These are phyloP conservation scores for Pythium brassicae DNA, from an alignment of 352 stramenopile species.

Conservation along the genomic window DNA sequence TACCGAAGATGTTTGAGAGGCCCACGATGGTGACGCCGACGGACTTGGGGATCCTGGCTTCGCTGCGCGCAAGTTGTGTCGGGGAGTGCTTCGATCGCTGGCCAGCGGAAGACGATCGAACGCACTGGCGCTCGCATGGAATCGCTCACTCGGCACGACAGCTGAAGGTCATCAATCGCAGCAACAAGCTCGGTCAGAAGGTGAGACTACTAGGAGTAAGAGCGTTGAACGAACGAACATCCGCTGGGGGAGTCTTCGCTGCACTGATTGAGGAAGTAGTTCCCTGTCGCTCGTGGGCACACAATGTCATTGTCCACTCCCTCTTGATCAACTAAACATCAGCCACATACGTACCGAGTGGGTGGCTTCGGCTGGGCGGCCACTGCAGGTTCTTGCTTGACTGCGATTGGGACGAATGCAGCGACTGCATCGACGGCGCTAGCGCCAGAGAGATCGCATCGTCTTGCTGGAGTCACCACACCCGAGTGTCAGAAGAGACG, in stretches of 20 bases:
- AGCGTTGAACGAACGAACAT: neutral
- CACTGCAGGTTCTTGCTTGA: constrained; percentile 5
- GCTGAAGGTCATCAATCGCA: neutral
- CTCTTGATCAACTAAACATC: no score
- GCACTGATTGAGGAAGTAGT: neutral
- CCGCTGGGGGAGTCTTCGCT: neutral
- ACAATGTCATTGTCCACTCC: neutral
- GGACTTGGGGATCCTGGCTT: neutral
- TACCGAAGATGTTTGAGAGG: constrained; percentile 5
- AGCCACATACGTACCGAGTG: neutral
- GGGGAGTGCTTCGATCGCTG: neutral
- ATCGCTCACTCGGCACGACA: neutral
- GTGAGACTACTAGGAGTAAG: neutral
- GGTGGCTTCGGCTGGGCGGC: neutral
- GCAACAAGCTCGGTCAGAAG: neutral
- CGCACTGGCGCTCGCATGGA: neutral
- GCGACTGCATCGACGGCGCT: constrained; percentile 7
- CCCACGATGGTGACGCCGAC: constrained; percentile 8
- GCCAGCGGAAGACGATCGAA: neutral
- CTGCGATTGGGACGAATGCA: constrained; percentile 5
- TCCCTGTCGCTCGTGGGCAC: neutral
- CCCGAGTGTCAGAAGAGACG: neutral
- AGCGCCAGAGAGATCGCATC: constrained; percentile 4
- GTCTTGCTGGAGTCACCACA: constrained; percentile 5
- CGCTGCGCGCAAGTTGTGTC: neutral